Evolutionary conservation across 306 rosid species (phyloP), one percentile per base, ranked within the genome.

Genomic region (Fragaria nilgerrensis): DNA sequence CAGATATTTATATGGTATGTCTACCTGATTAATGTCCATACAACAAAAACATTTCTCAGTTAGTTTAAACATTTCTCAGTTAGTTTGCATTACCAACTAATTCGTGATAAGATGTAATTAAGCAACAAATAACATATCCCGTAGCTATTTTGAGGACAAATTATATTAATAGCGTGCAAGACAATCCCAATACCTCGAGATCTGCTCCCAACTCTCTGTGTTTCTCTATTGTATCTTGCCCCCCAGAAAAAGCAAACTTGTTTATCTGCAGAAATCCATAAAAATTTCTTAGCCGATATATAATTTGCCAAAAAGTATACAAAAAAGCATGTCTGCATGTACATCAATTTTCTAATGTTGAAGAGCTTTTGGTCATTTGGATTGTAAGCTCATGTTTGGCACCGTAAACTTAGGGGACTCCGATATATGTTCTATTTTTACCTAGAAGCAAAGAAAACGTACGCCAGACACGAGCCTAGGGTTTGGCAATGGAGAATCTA

Each of bases 141-240:
- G 55, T 19, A 41, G 27, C 59, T 12, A 43, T 53, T 8, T 7
- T 23, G 11, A 77, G 66, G 66, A 56, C 43, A 47, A 23, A 36
- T 9, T 61, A 48, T 14, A 27, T 19, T 61, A 50, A 49, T 49
- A 49, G 72, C 15, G 3, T 2, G 16, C 23, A 43, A 61, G 25
- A 22, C 14, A 41, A 29, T 22, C 27, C 15, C 45, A 22, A 70
- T 83, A 91, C 98, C 95, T 95, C 97, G 0, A 94, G 93, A 89
- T 92, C 88, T 75, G 97, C 97, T 52, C 99, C 99, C 50, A 79
- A 85, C 82, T 87, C 85, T 76, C 96, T 87, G 80, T 95, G 99
- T 84, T 92, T 88, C 84, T 90, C 97, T 29, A 89, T 47, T 17
- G 97, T 88, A 88, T 95, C 98, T 86, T 90, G 97, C 65, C 98